Evolutionary conservation across 1,284 basidiomycete species (phyloP).

Genomic region (Pholiota adiposa): DNA sequence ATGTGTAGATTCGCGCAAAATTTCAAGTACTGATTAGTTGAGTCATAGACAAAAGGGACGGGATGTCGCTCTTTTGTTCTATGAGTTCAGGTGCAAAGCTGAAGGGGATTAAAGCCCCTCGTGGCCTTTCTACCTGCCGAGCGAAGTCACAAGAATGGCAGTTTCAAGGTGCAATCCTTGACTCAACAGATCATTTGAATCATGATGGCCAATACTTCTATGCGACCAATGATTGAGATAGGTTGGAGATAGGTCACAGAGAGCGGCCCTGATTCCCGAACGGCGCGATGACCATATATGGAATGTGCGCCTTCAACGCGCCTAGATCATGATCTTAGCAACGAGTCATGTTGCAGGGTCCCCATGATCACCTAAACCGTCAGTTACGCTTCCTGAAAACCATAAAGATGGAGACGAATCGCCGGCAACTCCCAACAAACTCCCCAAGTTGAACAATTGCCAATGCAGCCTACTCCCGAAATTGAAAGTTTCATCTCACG

Average conservation of each 20-base stretch:
- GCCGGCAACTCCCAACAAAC: neutral
- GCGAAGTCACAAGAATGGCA: no score
- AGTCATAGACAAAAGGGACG: neutral
- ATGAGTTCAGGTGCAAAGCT: no score
- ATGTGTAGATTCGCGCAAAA: neutral
- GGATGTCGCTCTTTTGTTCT: no score
- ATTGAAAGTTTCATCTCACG: slow-evolving; percentile 31
- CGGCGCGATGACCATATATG: neutral
- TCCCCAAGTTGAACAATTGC: no score
- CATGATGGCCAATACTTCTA: neutral
- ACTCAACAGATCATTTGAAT: neutral
- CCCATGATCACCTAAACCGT: neutral
- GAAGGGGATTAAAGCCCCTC: neutral
- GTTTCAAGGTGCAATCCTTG: neutral
- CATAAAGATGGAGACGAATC: neutral
- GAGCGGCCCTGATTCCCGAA: neutral
- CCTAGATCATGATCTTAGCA: neutral
- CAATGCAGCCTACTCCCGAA: slow-evolving; percentile 28
- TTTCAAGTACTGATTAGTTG: neutral
- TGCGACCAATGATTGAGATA: no score
- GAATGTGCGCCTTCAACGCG: neutral
- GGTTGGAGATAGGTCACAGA: neutral
- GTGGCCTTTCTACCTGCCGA: neutral
- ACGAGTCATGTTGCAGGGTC: neutral
- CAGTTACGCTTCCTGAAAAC: neutral